Evolutionary conservation across 495 filamentous ascomycete genomes (phyloP).

Genomic region (Polyplosphaeria fusca): DNA sequence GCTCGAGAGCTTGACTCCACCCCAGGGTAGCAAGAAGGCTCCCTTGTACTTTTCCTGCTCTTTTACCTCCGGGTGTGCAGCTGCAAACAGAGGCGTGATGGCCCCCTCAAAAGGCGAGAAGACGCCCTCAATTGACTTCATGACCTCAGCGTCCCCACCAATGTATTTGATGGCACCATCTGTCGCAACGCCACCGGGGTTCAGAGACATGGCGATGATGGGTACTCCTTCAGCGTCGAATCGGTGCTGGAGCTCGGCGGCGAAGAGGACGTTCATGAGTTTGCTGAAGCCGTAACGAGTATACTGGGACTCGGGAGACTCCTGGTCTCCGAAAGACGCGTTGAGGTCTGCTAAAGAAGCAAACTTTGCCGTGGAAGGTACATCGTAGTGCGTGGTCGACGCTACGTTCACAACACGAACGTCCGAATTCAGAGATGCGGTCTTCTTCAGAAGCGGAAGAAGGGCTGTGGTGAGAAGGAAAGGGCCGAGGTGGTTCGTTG

Average conservation of each 20-base stretch:
- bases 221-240: slow-evolving; percentile 17
- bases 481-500: slow-evolving; percentile 7
- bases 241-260: slow-evolving; percentile 29
- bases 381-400: neutral
- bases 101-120: slow-evolving; percentile 16
- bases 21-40: slow-evolving; percentile 19
- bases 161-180: neutral
- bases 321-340: neutral
- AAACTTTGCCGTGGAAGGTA: neutral
- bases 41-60: slow-evolving; percentile 22
- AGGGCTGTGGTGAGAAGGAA: slow-evolving; percentile 12
- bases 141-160: neutral
- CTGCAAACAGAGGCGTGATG: slow-evolving; percentile 25
- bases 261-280: slow-evolving; percentile 31
- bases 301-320: neutral
- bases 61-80: slow-evolving; percentile 21
- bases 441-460: slow-evolving; percentile 12
- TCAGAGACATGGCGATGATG: slow-evolving; percentile 19
- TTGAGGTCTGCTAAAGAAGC: slow-evolving; percentile 1
- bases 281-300: slow-evolving; percentile 26
- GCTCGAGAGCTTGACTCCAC: slow-evolving; percentile 12
- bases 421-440: slow-evolving; percentile 2
- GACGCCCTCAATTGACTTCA: neutral
- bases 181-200: slow-evolving; percentile 30
- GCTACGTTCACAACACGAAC: slow-evolving; percentile 16